These are phyloP conservation scores for Vigna nakashimae DNA, from an alignment of 306 rosid genomes.

Conservation along the genomic window DNA sequence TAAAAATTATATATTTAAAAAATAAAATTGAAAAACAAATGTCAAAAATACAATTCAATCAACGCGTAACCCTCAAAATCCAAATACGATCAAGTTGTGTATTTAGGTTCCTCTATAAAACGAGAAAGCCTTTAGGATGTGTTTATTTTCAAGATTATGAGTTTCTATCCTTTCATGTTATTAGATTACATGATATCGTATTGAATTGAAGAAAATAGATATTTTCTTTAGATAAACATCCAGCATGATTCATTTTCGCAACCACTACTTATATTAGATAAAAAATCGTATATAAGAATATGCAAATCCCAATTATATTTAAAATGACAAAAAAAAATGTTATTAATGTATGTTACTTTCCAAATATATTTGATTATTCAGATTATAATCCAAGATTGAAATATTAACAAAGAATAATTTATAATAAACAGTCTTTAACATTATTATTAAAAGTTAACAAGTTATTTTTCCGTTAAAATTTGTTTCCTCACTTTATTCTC, in stretches of 20 bases:
- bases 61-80: not conserved
- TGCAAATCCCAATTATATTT: not conserved
- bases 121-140: not conserved
- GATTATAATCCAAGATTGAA: not conserved
- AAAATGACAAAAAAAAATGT: not conserved
- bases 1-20: too few relatives aligned
- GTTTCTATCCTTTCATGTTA: not conserved
- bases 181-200: not conserved
- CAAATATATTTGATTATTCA: not conserved
- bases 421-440: not conserved
- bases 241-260: not conserved
- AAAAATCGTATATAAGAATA: not conserved
- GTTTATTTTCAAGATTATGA: not conserved
- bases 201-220: not conserved
- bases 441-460: not conserved
- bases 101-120: not conserved
- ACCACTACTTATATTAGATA: not conserved
- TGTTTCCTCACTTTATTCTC: not conserved
- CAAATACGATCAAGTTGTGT: not conserved
- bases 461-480: not conserved
- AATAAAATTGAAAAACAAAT: too few relatives aligned
- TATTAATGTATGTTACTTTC: not conserved
- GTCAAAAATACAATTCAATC: not conserved
- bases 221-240: not conserved
- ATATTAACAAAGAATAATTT: not conserved